Percentiles rank a stretch among this genome's conserved stretches.
Conservation (phyloP, 176 grass and related monocot genomes). For the Zea luxurians region DNA sequence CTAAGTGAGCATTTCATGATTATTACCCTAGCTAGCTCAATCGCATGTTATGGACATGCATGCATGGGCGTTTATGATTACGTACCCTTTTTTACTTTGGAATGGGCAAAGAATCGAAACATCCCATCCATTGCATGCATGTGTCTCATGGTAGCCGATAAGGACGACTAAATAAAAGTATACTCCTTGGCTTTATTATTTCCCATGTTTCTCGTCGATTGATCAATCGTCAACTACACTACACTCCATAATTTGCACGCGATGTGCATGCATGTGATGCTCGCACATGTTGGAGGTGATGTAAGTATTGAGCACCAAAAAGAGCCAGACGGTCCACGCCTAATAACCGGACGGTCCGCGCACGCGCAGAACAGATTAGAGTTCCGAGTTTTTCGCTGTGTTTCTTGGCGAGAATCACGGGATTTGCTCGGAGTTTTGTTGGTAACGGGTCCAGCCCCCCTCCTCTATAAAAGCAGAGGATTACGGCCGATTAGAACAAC, state of each 20-base stretch:
- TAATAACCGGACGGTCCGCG: no score
- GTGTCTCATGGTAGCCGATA: neutral
- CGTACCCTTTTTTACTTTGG: neutral
- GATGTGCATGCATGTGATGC: conserved; percentile 49
- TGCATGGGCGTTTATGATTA: neutral
- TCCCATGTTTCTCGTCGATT: conserved; percentile 17
- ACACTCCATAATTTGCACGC: conserved; percentile 8
- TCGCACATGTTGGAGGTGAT: no score
- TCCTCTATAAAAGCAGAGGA: no score
- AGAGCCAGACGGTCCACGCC: no score
- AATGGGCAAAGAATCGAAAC: neutral
- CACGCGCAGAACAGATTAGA: no score
- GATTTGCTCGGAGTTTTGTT: no score
- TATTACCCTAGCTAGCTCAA: neutral
- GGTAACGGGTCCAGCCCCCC: no score
- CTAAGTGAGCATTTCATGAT: conserved; percentile 10
- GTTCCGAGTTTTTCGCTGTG: no score
- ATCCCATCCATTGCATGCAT: neutral
- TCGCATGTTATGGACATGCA: neutral
- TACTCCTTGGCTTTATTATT: conserved; percentile 11
- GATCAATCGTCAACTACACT: neutral
- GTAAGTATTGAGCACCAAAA: no score
- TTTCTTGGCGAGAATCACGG: no score
- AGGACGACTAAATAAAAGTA: neutral
- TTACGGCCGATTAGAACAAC: no score